These are phyloP conservation scores for Colletotrichum camelliae DNA, from an alignment of 2,329 filamentous ascomycete species.

Conservation along the genomic window DNA sequence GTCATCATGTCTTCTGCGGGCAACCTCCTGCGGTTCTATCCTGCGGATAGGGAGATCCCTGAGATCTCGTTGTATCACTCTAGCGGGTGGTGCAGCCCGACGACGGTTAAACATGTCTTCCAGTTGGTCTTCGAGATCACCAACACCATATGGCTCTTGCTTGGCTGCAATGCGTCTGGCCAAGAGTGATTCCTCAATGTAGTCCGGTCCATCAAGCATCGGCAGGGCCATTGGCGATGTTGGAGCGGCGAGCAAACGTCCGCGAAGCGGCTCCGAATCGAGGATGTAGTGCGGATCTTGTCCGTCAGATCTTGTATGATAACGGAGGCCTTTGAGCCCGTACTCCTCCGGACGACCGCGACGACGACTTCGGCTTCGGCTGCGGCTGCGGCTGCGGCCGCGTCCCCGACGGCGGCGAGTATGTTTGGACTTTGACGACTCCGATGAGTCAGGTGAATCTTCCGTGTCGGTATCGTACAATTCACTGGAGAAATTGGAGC, in stretches of 20 bases:
- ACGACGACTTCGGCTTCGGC: constrained; percentile 18
- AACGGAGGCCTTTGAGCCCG: constrained; percentile 12
- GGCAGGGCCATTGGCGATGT: neutral
- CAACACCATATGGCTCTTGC: neutral
- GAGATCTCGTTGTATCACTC: constrained; percentile 8
- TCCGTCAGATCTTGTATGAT: constrained; percentile 1
- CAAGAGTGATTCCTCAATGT: neutral
- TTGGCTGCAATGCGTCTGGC: neutral
- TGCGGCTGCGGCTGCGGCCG: neutral
- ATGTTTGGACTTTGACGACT: constrained; percentile 3
- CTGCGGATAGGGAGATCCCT: neutral
- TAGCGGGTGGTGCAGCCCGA: neutral
- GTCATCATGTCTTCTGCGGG: constrained; percentile 11
- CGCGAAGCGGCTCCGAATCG: neutral
- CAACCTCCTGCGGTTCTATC: constrained; percentile 9
- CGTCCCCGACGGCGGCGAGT: neutral
- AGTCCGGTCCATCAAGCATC: neutral
- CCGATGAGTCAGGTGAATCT: constrained; percentile 26
- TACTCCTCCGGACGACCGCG: constrained; percentile 20
- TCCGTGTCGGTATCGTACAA: neutral
- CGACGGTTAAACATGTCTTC: neutral
- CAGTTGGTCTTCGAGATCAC: neutral
- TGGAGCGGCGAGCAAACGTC: neutral
- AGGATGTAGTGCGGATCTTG: constrained; percentile 2
- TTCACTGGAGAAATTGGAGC: neutral